Percentiles rank a stretch among this genome's conserved stretches.
Conservation (phyloP, 2,329 filamentous ascomycete genomes). For the Dichotomopilus funicola region DNA sequence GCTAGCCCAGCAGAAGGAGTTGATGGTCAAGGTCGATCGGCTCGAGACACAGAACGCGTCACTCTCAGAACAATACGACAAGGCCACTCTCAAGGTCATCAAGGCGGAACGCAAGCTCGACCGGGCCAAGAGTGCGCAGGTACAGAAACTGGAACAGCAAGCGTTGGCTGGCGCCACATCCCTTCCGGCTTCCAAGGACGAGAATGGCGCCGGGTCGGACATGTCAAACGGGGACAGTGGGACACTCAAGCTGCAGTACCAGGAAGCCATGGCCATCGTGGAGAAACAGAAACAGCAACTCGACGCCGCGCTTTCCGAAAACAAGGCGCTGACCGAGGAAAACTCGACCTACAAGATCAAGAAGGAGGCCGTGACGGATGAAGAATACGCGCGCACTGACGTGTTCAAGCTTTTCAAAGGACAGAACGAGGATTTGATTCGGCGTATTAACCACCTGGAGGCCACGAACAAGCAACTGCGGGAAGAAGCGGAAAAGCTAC, state of each 20-base stretch:
- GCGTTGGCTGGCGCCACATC: slow-evolving; percentile 63
- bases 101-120: slow-evolving; percentile 94
- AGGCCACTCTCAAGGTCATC: slow-evolving; percentile 84
- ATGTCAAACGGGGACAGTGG: slow-evolving; percentile 44
- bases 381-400: slow-evolving; percentile 89
- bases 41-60: slow-evolving; percentile 74
- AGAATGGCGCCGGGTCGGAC: slow-evolving; percentile 40
- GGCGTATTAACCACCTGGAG: slow-evolving; percentile 84
- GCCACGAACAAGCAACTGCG: slow-evolving; percentile 78
- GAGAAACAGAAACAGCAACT: slow-evolving; percentile 86
- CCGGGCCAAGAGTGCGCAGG: slow-evolving; percentile 77
- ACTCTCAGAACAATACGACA: slow-evolving; percentile 78
- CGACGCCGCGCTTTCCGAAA: slow-evolving; percentile 70
- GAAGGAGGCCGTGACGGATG: slow-evolving; percentile 71
- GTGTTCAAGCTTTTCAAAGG: slow-evolving; percentile 87
- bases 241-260: slow-evolving; percentile 68
- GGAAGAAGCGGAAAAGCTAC: slow-evolving; percentile 77
- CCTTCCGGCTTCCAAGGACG: slow-evolving; percentile 39
- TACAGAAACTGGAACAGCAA: slow-evolving; percentile 87
- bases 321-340: slow-evolving; percentile 67
- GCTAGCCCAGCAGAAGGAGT: slow-evolving; percentile 75
- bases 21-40: slow-evolving; percentile 68
- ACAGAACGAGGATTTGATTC: slow-evolving; percentile 89
- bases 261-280: slow-evolving; percentile 68
- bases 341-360: slow-evolving; percentile 65